Percentiles rank a stretch among this genome's conserved stretches.
Conservation (phyloP, 257 asterid species). For the Solanum tacnaense region DNA sequence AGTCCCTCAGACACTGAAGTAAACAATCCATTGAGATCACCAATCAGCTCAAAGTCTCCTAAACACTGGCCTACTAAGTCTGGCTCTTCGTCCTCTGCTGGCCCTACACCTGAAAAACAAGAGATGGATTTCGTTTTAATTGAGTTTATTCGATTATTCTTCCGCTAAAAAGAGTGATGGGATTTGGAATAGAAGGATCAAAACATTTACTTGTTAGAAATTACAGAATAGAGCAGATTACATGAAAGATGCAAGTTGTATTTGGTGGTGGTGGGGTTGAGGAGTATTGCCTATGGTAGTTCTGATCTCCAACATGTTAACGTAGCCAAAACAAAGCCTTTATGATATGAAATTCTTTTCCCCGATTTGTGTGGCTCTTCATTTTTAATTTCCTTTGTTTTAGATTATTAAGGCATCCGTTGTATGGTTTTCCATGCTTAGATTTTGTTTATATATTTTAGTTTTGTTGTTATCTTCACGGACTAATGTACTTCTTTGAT, state of each 20-base stretch:
- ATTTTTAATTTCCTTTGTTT: not conserved
- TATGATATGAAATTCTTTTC: not conserved
- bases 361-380: not conserved
- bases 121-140: too few species aligned
- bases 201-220: too few species aligned
- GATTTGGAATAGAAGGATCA: not conserved
- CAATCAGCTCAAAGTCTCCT: constrained; percentile 33
- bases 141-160: too few species aligned
- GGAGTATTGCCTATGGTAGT: not conserved
- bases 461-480: too few species aligned
- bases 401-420: not conserved
- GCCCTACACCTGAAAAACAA: constrained; percentile 68
- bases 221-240: too few species aligned
- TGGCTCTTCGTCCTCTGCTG: constrained; percentile 43
- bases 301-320: not conserved
- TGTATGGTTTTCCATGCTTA: too few species aligned
- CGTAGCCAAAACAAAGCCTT: not conserved
- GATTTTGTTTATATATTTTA: too few species aligned
- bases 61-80: constrained; percentile 55
- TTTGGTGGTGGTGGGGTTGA: not conserved
- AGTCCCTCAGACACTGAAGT: too few species aligned
- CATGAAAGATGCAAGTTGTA: not conserved
- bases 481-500: too few species aligned
- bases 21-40: not conserved
- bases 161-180: too few species aligned